Conservation (phyloP, 805 yeast species). For the Priceomyces medius region DNA sequence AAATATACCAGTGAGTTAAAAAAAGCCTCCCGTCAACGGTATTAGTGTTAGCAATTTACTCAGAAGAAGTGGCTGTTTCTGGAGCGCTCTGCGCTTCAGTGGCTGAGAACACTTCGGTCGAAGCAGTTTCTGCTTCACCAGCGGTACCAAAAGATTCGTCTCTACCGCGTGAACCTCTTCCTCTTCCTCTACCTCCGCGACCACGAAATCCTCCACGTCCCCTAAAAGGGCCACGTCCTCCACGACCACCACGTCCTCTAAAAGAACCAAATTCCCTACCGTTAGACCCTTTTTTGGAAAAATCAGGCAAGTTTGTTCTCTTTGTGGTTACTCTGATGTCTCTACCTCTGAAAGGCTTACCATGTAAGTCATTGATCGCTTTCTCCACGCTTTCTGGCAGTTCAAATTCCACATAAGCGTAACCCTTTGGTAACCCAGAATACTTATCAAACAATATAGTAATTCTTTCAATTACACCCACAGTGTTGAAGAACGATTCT, state of each 20-base stretch:
- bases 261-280: constrained; percentile 19
- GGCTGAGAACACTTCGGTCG: not conserved
- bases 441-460: constrained; percentile 49
- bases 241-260: constrained; percentile 31
- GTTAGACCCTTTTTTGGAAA: constrained; percentile 23
- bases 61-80: too few species aligned
- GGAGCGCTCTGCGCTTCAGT: not conserved
- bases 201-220: constrained; percentile 20
- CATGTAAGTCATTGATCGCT: constrained; percentile 47
- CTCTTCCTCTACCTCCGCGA: constrained; percentile 18
- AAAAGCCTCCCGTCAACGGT: too few species aligned
- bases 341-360: constrained; percentile 45
- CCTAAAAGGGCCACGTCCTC: constrained; percentile 37
- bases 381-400: constrained; percentile 37
- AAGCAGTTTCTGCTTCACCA: not conserved
- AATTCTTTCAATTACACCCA: constrained; percentile 50
- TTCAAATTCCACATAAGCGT: constrained; percentile 63
- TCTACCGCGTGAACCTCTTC: not conserved
- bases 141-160: not conserved
- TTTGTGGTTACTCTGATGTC: constrained; percentile 48
- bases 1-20: too few species aligned
- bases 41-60: too few species aligned
- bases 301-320: constrained; percentile 56
- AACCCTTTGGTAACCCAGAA: constrained; percentile 53
- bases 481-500: constrained; percentile 44